These are phyloP conservation scores for Trichoderma pleuroti DNA, from an alignment of 2,329 filamentous ascomycete species.

Conservation along the genomic window DNA sequence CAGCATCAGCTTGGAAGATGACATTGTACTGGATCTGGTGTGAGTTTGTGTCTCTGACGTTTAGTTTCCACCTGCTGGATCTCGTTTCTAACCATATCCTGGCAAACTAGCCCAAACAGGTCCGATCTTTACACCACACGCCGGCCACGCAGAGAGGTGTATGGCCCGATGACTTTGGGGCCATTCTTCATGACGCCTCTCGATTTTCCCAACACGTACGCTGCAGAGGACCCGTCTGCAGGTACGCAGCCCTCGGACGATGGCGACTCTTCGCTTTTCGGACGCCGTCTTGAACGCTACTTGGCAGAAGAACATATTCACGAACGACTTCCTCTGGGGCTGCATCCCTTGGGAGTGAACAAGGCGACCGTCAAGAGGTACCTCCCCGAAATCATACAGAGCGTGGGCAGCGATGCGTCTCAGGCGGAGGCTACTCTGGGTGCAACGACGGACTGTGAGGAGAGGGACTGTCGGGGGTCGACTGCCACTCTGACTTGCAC, in stretches of 20 bases:
- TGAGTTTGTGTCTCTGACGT: not conserved
- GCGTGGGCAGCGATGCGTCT: not conserved
- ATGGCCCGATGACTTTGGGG: not conserved
- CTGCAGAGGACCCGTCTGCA: not conserved
- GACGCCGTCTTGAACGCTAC: not conserved
- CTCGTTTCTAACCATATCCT: not conserved
- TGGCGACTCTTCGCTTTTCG: not conserved
- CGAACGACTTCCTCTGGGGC: not conserved
- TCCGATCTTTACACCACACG: not conserved
- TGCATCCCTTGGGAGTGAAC: not conserved
- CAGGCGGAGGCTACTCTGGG: not conserved
- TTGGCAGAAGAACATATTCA: not conserved
- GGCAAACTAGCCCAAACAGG: not conserved
- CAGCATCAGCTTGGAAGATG: conserved; percentile 12
- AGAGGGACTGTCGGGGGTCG: not conserved
- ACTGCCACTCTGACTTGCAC: not conserved
- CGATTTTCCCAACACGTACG: not conserved
- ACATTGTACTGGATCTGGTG: not conserved
- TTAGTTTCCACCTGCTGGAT: too few species aligned
- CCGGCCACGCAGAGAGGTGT: not conserved
- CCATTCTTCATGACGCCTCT: not conserved
- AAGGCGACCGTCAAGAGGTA: not conserved
- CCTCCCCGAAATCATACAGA: not conserved
- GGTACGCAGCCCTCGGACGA: not conserved
- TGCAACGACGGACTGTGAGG: not conserved